Conservation (phyloP, 1,139 yeast species). For the Geotrichum restrictum region DNA sequence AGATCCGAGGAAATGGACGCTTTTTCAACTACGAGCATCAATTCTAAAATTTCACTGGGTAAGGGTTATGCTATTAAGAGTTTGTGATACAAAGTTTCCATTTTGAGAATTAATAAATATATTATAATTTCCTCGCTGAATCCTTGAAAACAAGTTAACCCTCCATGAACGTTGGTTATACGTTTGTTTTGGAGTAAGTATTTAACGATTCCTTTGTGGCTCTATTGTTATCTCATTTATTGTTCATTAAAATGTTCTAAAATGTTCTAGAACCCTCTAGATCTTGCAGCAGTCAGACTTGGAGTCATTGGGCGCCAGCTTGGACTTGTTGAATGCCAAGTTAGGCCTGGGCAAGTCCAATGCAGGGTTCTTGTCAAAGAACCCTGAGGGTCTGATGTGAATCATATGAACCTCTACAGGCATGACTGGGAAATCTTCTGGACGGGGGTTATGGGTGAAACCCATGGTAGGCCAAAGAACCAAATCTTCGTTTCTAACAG, state of each 20-base stretch:
- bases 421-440: conserved; percentile 93
- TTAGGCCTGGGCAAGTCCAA: conserved; percentile 73
- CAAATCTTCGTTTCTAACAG: conserved; percentile 65
- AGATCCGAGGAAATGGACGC: too few species aligned
- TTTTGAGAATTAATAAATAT: too few species aligned
- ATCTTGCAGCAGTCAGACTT: conserved; percentile 16
- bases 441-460: conserved; percentile 80
- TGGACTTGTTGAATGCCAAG: conserved; percentile 70
- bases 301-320: conserved; percentile 32
- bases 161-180: too few species aligned
- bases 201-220: too few species aligned
- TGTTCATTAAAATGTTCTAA: background rate
- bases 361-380: conserved; percentile 80
- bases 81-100: too few species aligned
- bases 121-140: too few species aligned
- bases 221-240: background rate
- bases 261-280: too few species aligned
- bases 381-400: conserved; percentile 67
- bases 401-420: conserved; percentile 75
- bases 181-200: too few species aligned
- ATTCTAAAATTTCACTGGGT: too few species aligned
- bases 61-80: too few species aligned
- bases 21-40: too few species aligned
- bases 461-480: conserved; percentile 86
- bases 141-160: too few species aligned